Evolutionary conservation across 768 basidiomycete species (phyloP), one percentile per base, ranked within the genome.

Genomic region (Auricularia heimuer): DNA sequence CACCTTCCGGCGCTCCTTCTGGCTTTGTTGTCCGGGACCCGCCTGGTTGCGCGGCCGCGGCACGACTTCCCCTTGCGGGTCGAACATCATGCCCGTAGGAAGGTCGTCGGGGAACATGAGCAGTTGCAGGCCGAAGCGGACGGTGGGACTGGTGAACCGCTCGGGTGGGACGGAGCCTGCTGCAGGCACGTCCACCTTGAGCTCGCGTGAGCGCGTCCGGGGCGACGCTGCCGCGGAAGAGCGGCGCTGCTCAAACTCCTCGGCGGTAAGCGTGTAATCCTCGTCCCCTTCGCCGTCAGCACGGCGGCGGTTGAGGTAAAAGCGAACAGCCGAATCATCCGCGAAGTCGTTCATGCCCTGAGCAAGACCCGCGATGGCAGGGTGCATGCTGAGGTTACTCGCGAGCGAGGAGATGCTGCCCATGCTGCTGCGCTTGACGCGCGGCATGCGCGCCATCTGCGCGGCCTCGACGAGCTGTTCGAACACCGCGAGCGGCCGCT

Each of bases 291-390:
- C 80, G 1, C 77, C 83, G 0, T 79, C 78, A 47, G 78, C 74
- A 0, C 36, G 63, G 51, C 82, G 78, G 63, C 91, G 80, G 73
- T 98, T 94, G 68, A 98, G 75, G 76, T 97, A 99, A 75, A 98
- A 90, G 75, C 98, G 98, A 76, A 98, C 95, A 0, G 89, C 87
- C 3, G 94, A 94, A 72, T 98, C 97, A 69, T 99, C 97, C 54
- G 91, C 91, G 72, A 95, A 98, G 73, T 98, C 97, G 70, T 95
- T 97, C 93, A 97, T 96, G 56, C 91, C 39, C 39, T 42, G 39
- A 7, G 39, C 86, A 47, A 98, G 78, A 72, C 90, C 92, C 71
- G 85, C 88, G 75, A 98, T 99, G 16, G 97, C 95, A 18, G 96
- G 95, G 72, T 98, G 92, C 84, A 91, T 88, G 3, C 90, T 92